phyloP scores from a whole-genome alignment of 1,284 basidiomycete genomes.

The Ceratobasidium sp. region DNA sequence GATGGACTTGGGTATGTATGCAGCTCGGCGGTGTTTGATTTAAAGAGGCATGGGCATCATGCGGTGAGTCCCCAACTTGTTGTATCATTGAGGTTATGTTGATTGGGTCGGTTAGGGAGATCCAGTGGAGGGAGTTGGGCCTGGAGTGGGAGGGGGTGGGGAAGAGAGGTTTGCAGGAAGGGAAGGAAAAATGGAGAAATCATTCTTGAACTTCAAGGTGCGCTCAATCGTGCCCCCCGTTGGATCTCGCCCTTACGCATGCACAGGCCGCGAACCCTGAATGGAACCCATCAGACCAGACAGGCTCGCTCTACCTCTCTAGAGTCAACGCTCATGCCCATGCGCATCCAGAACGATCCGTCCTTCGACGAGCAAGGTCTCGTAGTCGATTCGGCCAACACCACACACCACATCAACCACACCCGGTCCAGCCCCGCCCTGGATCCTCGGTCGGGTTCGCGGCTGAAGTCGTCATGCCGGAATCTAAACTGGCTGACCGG shows the following conservation, averaged over 20 bases:
- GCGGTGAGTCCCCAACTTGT: not conserved
- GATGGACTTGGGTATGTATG: conserved; percentile 97
- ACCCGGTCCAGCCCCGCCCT: conserved; percentile 2
- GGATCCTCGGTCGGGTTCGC: not conserved
- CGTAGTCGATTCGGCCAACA: conserved; percentile 46
- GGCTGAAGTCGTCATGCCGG: conserved; percentile 38
- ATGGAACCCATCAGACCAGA: conserved; percentile 90
- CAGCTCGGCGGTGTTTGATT: conserved; percentile 98
- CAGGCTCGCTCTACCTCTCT: conserved; percentile 85
- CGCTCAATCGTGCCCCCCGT: not conserved
- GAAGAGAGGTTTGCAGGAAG: conserved; percentile 54
- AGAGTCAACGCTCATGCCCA: conserved; percentile 69
- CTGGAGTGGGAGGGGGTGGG: not conserved
- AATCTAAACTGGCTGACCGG: conserved; percentile 59
- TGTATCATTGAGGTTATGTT: not conserved
- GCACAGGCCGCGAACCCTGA: conserved; percentile 88
- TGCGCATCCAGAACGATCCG: conserved; percentile 15
- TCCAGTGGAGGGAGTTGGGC: not conserved
- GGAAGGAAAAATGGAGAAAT: conserved; percentile 99
- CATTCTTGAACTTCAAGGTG: conserved; percentile 94
- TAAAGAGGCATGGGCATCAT: conserved; percentile 84
- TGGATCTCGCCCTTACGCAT: not conserved
- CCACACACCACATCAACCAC: conserved; percentile 11
- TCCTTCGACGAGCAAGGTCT: conserved; percentile 19
- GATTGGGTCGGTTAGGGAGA: not conserved